Base-by-base conservation (phyloP, 768 basidiomycete species). In the Termitomyces sp. region DNA sequence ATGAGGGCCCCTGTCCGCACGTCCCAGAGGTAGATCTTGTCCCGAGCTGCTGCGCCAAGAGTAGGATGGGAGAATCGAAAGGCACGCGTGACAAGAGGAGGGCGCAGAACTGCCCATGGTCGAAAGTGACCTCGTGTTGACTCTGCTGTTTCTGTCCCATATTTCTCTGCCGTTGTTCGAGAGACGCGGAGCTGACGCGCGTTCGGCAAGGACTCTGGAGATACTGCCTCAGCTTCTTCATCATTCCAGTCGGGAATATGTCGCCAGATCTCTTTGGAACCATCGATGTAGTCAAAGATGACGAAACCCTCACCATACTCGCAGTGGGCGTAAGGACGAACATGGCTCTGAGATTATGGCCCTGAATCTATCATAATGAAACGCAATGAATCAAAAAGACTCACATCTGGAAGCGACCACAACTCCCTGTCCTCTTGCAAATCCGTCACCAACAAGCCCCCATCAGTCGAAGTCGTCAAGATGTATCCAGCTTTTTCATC, bases 241-340 rank as follows among this genome's bases (percentile, higher is more conserved):
- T 51, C 55, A 12, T 68, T 60, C 31, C 52, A 64, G 25, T 76
- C 68, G 35, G 74, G 70, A 3, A 70, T 60, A 6, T 73, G 76
- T 27, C 85, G 73, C 91, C 90, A 93, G 13, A 91, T 81, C 64
- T 93, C 91, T 58, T 86, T 86, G 57, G 70, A 63, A 9, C 77
- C 75, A 27, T 74, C 77, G 20, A 65, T 42, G 29, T 85, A 79
- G 61, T 91, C 86, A 64, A 90, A 88, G 44, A 91, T 70, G 44
- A 91, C 70, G 62, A 80, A 90, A 9, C 91, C 90, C 27, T 78
- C 70, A 13, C 74, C 82, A 58, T 90, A 93, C 67, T 92, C 91
- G 59, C 82, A 79, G 62, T 91, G 89, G 0, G 89, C 88, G 44
- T 74, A 78, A 9, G 63, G 58, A 32, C 78, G 77, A 27, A 87